These are phyloP conservation scores for Stemphylium vesicarium DNA, from an alignment of 2,329 filamentous ascomycete genomes.

Conservation along the genomic window DNA sequence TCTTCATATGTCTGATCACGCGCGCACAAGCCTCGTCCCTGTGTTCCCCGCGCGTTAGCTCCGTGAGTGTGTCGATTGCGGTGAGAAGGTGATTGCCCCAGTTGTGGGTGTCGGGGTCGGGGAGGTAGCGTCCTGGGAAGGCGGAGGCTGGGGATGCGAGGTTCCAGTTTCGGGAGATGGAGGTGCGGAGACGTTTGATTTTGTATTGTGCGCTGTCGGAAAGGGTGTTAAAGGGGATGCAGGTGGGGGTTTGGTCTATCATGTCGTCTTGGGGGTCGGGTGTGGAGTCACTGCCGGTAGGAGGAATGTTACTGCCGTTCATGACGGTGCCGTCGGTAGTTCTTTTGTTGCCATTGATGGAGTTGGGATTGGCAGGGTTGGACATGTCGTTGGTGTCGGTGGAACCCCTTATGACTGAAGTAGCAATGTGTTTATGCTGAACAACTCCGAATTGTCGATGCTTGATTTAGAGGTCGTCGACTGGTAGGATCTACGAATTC, in stretches of 20 bases:
- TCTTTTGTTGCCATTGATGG: background rate
- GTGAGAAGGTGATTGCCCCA: background rate
- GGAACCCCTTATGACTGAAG: background rate
- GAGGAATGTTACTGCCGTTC: background rate
- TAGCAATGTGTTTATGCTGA: no score
- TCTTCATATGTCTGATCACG: background rate
- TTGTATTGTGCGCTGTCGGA: background rate
- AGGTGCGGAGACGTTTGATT: background rate
- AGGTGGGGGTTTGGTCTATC: background rate
- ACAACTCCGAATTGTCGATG: no score
- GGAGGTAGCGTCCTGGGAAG: background rate
- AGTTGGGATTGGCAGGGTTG: background rate
- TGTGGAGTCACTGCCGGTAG: background rate
- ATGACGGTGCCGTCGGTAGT: background rate
- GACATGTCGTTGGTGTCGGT: background rate
- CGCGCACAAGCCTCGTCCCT: background rate
- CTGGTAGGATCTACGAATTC: no score
- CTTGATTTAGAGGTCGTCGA: no score
- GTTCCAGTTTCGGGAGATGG: background rate
- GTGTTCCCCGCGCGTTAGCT: background rate
- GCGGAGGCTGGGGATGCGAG: background rate
- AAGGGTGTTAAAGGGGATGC: background rate
- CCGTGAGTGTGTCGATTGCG: background rate
- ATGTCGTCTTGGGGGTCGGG: background rate
- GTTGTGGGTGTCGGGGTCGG: constrained; percentile 1